Base-by-base conservation (phyloP, 371 early-diverging fungal species). In the Batkoa obscura region DNA sequence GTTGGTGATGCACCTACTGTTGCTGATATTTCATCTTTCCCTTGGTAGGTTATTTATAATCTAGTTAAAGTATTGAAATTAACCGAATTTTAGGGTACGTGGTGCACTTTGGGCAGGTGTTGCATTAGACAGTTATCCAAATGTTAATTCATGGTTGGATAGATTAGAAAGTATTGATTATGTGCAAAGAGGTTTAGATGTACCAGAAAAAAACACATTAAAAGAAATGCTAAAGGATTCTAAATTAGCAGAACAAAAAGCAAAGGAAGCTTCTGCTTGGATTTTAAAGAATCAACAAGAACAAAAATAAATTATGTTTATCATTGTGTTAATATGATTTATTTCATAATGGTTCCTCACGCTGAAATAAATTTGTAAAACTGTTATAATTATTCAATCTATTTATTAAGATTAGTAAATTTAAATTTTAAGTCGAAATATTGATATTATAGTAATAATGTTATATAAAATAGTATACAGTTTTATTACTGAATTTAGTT, bases 1-100 rank as follows among this genome's bases (percentile, higher is more conserved):
- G 61, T 66, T 32, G 72, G 68, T 10, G 56, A 64, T 17, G 41
- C 56, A 33, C 6, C 47, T n/a, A 56, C 56, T 23, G 43, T 42
- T 30, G 55, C 55, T 30, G 55, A 55, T 13, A 23, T 55, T 31
- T 39, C 55, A 3, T 12, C 33, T 2, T n/a, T 38, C 33, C 43
- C 55, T 17, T 55, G 55, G 55, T 53, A 53, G 30, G 12, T 36
- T 17, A 38, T 5, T 39, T 34, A 3, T 8, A 2, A 13, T 35
- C 2, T 12, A 3, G 39, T 8, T 9, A 8, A 12, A 17, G 5
- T 39, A 53, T 38, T 39, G 35, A 12, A 39, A 34, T 34, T 52
- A 8, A 3, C 17, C 17, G 3, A 5, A 3, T 31, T 43, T 30
- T 31, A 36, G 34, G 39, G 35, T 8, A 4, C 43, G 36, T 49